phyloP scores from a whole-genome alignment of 768 basidiomycete genomes.

The Hericium coralloides region DNA sequence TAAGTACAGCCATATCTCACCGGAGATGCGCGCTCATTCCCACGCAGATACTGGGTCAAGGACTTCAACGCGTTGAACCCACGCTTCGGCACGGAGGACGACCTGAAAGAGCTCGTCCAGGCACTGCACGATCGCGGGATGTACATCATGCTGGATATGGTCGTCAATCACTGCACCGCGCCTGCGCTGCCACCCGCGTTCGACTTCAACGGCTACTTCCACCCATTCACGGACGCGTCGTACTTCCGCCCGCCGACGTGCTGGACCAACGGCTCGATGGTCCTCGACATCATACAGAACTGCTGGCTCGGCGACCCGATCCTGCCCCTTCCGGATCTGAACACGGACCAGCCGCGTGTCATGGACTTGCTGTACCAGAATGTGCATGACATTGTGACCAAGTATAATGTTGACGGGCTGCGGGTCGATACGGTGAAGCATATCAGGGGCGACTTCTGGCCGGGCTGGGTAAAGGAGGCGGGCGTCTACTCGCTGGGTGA shows the following conservation, averaged over 20 bases:
- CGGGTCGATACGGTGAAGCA: slow-evolving; percentile 56
- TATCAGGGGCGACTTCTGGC: slow-evolving; percentile 46
- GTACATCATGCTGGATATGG: slow-evolving; percentile 57
- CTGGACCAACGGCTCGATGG: slow-evolving; percentile 31
- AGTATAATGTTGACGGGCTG: slow-evolving; percentile 44
- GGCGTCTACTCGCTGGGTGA: slow-evolving; percentile 50
- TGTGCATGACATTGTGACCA: slow-evolving; percentile 36
- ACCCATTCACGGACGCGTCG: slow-evolving; percentile 27
- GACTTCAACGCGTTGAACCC: slow-evolving; percentile 39
- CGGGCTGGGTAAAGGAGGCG: slow-evolving; percentile 35
- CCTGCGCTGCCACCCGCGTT: slow-evolving; percentile 12
- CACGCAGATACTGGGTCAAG: slow-evolving; percentile 39
- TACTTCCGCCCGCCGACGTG: slow-evolving; percentile 31
- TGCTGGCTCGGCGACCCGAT: slow-evolving; percentile 52
- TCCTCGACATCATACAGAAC: slow-evolving; percentile 39
- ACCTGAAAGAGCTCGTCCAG: slow-evolving; percentile 38
- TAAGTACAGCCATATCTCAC: slow-evolving; percentile 14
- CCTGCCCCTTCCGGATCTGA: slow-evolving; percentile 45
- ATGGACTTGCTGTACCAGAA: slow-evolving; percentile 34
- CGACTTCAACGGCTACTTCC: slow-evolving; percentile 12
- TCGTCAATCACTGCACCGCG: slow-evolving; percentile 52
- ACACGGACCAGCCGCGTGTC: slow-evolving; percentile 44
- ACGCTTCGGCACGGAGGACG: slow-evolving; percentile 43
- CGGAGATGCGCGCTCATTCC: not conserved
- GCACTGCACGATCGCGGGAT: slow-evolving; percentile 43